Conservation (phyloP, 2,329 filamentous ascomycete species). For the Zopfia rhizophila region DNA sequence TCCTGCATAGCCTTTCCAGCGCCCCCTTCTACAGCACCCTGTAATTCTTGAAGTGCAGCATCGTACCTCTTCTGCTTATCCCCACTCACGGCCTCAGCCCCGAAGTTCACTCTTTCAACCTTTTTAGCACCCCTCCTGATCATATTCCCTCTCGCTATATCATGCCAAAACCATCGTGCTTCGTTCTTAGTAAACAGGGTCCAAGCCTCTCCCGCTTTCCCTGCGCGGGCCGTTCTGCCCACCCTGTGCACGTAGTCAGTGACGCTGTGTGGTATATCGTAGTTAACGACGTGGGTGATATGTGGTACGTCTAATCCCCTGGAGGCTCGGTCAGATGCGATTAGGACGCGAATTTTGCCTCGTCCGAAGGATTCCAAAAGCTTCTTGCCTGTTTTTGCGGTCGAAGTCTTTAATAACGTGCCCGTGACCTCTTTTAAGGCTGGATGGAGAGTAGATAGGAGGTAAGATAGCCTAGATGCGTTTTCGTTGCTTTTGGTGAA, state of each 20-base stretch:
- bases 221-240: slow-evolving; percentile 87
- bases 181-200: slow-evolving; percentile 85
- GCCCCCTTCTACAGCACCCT: slow-evolving; percentile 66
- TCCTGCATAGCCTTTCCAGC: too few relatives aligned
- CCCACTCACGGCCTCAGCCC: slow-evolving; percentile 52
- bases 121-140: slow-evolving; percentile 59
- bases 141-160: slow-evolving; percentile 71
- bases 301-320: slow-evolving; percentile 85
- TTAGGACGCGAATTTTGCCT: slow-evolving; percentile 75
- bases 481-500: slow-evolving; percentile 93
- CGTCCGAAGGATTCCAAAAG: slow-evolving; percentile 73
- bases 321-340: slow-evolving; percentile 93
- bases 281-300: slow-evolving; percentile 89
- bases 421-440: slow-evolving; percentile 67
- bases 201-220: slow-evolving; percentile 80
- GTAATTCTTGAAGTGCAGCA: slow-evolving; percentile 69
- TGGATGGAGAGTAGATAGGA: slow-evolving; percentile 75
- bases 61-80: slow-evolving; percentile 57
- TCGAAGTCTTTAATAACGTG: slow-evolving; percentile 80
- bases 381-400: slow-evolving; percentile 75
- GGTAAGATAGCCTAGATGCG: slow-evolving; percentile 84
- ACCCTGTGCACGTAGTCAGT: slow-evolving; percentile 92
- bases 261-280: slow-evolving; percentile 85
- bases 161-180: slow-evolving; percentile 91
- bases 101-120: slow-evolving; percentile 58